Evolutionary conservation across 169 alveolate species (phyloP).

Genomic region (Plasmodium knowlesi): DNA sequence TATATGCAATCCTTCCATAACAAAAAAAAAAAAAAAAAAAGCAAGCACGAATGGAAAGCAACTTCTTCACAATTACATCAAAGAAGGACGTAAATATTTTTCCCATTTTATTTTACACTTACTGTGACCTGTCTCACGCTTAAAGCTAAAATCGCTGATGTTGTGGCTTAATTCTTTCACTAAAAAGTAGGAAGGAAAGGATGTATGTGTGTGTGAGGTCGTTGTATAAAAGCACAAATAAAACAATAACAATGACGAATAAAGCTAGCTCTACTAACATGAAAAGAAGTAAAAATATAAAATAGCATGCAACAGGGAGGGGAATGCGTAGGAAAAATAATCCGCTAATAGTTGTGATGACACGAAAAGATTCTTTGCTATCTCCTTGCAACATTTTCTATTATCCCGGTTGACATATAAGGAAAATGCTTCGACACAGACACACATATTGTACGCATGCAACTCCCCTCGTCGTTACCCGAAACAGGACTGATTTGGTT

Average conservation of each 20-base stretch:
- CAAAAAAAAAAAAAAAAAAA: background rate
- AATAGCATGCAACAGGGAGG: background rate
- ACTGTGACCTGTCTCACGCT: background rate
- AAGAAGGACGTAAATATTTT: background rate
- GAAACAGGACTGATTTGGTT: background rate
- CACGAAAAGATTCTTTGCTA: background rate
- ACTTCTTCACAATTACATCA: background rate
- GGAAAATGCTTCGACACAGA: background rate
- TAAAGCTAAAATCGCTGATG: constrained; percentile 29
- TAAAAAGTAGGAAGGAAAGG: background rate
- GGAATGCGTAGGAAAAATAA: background rate
- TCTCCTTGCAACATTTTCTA: background rate
- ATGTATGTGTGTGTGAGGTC: background rate
- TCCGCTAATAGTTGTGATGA: background rate
- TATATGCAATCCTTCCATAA: background rate
- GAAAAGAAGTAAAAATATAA: background rate
- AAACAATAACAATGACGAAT: background rate
- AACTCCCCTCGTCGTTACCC: background rate
- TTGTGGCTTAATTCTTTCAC: constrained; percentile 43
- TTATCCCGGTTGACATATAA: background rate
- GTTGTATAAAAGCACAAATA: background rate
- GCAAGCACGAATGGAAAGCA: background rate
- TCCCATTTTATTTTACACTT: background rate
- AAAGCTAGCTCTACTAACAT: background rate
- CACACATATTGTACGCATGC: background rate